Evolutionary conservation across 495 filamentous ascomycete species (phyloP).

Genomic region (Bombardia bombarda): DNA sequence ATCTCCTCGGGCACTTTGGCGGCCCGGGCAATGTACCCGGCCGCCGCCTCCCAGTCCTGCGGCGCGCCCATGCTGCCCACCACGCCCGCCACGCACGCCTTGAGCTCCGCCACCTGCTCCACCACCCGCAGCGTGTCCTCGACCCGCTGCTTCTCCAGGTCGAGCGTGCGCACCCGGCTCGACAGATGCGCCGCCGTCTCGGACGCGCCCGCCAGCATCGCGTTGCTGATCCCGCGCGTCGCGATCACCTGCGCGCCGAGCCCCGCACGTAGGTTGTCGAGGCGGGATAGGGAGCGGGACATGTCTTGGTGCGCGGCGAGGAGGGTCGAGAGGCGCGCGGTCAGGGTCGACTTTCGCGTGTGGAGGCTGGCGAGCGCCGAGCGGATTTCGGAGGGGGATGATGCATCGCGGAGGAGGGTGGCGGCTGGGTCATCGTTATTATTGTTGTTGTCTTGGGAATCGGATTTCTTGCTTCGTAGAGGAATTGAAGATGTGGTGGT

Average conservation of each 20-base stretch:
- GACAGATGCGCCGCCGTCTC: slow-evolving; percentile 83
- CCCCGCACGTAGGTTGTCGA: slow-evolving; percentile 83
- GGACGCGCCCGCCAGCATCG: slow-evolving; percentile 77
- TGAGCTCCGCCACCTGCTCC: slow-evolving; percentile 92
- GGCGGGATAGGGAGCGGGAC: slow-evolving; percentile 70
- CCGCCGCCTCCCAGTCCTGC: slow-evolving; percentile 97
- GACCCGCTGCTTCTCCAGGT: slow-evolving; percentile 83
- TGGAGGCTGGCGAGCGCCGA: slow-evolving; percentile 65
- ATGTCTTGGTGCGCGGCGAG: slow-evolving; percentile 76
- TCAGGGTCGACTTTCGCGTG: slow-evolving; percentile 65
- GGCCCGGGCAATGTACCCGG: slow-evolving; percentile 78
- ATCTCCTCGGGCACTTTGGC: slow-evolving; percentile 71
- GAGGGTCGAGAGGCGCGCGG: slow-evolving; percentile 63
- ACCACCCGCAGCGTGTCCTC: slow-evolving; percentile 86
- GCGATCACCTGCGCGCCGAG: slow-evolving; percentile 83
- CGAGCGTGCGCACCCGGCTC: slow-evolving; percentile 72
- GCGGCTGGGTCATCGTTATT: slow-evolving; percentile 13
- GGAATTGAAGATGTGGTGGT: not conserved
- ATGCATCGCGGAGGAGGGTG: slow-evolving; percentile 55
- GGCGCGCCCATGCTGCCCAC: slow-evolving; percentile 93
- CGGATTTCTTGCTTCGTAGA: not conserved
- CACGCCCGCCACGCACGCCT: slow-evolving; percentile 92
- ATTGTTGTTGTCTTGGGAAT: not conserved
- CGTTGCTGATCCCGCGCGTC: slow-evolving; percentile 75
- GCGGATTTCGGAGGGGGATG: slow-evolving; percentile 69